Conservation (phyloP, 345 rosid genomes). For the Salix purpurea region DNA sequence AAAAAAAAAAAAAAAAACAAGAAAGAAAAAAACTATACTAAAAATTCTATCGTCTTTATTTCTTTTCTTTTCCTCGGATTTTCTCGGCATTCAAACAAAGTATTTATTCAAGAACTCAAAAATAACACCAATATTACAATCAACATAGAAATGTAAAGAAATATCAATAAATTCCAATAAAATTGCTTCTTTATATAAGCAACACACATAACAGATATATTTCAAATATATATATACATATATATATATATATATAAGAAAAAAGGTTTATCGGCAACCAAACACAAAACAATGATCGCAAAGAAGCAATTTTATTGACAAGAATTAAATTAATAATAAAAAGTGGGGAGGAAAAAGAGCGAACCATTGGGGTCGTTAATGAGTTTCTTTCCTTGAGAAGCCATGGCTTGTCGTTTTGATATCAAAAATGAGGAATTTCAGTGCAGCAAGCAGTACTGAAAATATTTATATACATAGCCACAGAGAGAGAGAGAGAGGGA, state of each 20-base stretch:
- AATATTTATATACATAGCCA: neutral
- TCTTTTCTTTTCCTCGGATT: no score
- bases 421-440: neutral
- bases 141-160: neutral
- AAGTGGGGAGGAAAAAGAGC: slow-evolving; percentile 21
- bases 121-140: neutral
- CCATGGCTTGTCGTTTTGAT: slow-evolving; percentile 39
- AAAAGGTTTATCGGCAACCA: neutral
- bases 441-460: neutral
- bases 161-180: neutral
- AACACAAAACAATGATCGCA: slow-evolving; percentile 1
- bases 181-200: neutral
- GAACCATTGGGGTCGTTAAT: slow-evolving; percentile 79
- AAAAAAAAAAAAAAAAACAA: neutral
- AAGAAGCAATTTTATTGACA: neutral
- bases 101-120: neutral
- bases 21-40: neutral
- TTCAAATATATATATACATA: neutral
- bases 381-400: slow-evolving; percentile 78
- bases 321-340: neutral
- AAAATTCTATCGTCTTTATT: neutral
- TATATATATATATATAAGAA: neutral
- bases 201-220: neutral
- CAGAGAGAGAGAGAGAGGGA: neutral
- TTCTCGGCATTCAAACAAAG: neutral